Base-by-base conservation (phyloP, 1,284 basidiomycete species). In the Megacollybia platyphylla region DNA sequence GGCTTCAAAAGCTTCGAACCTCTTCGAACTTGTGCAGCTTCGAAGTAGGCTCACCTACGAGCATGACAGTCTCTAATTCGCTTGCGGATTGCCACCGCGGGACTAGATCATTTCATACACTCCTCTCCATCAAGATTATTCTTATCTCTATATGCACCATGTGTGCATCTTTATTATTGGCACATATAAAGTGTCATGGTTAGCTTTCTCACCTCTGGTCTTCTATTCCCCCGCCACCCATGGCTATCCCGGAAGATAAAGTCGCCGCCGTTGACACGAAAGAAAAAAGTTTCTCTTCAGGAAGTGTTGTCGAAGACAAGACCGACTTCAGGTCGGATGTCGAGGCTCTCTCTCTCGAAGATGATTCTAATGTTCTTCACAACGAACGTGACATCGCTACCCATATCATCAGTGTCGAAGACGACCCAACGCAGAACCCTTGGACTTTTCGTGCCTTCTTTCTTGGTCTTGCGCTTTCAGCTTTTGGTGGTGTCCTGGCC, bases 361-460 rank as follows among this genome's bases (percentile, higher is more conserved):
- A 51, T 26, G 57, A 61, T 30, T 53, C 54, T 35, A 44, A 49
- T 1, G 62, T 71, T 18, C 59, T 72, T 34, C 50, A 61, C 35
- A 58, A 58, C 46, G 69, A 67, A 47, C 61, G 66, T 31, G 72
- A 73, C 44, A 64, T 76, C 31, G 69, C 59, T 31, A 72, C 70
- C 0, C 58, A 70, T 56, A 59, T 79, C 42, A 68, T 79, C 43
- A 68, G 65, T 1, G 54, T 73, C 1, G 58, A 67, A 7, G 79
- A 81, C 46, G 73, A 80, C 47, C 70, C 73, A 0, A 57, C 61
- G 0, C 60, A 76, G 29, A 76, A 70, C 30, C 69, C 69, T 4
- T 71, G 73, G 62, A 81, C 79, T 0, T 64, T 80, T 46, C 65
- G 78, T 4, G 61, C 68, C 2, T 64, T 76, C 45, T 63, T 81